These are phyloP conservation scores for Phaeophleospora eucalypticola DNA, from an alignment of 2,329 filamentous ascomycete species.

Conservation along the genomic window DNA sequence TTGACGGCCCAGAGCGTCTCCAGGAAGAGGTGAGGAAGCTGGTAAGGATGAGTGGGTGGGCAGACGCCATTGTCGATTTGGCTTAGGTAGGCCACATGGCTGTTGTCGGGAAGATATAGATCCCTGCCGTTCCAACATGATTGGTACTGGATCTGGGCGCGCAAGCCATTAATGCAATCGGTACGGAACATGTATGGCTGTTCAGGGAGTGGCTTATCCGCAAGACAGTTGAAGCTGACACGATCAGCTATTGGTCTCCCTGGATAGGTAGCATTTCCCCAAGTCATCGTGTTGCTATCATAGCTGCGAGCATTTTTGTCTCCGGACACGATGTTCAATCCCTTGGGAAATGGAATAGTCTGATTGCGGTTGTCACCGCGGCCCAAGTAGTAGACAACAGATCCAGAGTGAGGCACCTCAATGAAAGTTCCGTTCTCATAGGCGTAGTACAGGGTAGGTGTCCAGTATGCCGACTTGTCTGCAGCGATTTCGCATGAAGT, in stretches of 20 bases:
- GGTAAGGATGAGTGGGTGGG: constrained; percentile 36
- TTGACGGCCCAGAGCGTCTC: constrained; percentile 36
- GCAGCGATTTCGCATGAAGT: constrained; percentile 32
- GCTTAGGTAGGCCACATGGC: constrained; percentile 39
- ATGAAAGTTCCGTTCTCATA: constrained; percentile 33
- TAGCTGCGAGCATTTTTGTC: constrained; percentile 54
- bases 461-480: constrained; percentile 39
- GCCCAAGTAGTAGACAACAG: constrained; percentile 68
- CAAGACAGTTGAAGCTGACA: constrained; percentile 41
- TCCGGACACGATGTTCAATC: constrained; percentile 68
- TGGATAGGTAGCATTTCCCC: constrained; percentile 32
- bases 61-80: constrained; percentile 41
- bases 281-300: constrained; percentile 35
- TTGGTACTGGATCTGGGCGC: constrained; percentile 38
- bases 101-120: constrained; percentile 37
- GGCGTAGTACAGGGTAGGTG: constrained; percentile 34
- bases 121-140: constrained; percentile 37
- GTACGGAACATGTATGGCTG: constrained; percentile 31
- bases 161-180: constrained; percentile 33
- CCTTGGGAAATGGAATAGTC: constrained; percentile 63
- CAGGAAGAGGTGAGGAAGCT: constrained; percentile 40
- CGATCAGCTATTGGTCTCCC: constrained; percentile 48
- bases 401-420: constrained; percentile 57
- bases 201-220: constrained; percentile 24
- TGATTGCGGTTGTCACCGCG: constrained; percentile 49